Evolutionary conservation across 495 filamentous ascomycete genomes (phyloP), one percentile per base, ranked within the genome.

Genomic region (Penicillium macrosclerotiorum): DNA sequence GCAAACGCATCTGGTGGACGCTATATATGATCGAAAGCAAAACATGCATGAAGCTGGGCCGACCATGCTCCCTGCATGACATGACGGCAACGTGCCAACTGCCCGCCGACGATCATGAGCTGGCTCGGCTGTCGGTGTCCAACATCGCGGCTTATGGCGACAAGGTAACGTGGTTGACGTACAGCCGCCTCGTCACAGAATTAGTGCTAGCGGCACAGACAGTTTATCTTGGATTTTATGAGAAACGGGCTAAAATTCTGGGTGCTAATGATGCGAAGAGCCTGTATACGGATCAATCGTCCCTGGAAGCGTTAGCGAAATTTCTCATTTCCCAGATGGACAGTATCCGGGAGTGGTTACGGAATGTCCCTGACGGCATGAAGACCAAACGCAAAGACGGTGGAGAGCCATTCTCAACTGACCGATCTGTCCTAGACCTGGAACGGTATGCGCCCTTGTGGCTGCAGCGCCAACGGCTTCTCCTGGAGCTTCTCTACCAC

Each of bases 401-500:
- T 11, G 69, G 68, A 1, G 43, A 46, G 3, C 56, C 74, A 13
- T 71, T 75, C 31, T 74, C 77, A 9, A 73, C 67, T 1, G 71
- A 75, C 37, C 22, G 49, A 3, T 53, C 64, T 1, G 8, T 30
- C 0, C 48, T 78, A 0, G 58, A 65, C 3, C 59, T 80, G 26
- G 68, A 74, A 23, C 54, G 38, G 4, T 70, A 64, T 29, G 61
- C 66, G 3, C 60, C 60, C 3, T 33, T 33, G 1, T 77, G 72
- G 73, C 49, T 77, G 1, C 71, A 74, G 33, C 69, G 72, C 13
- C 78, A 81, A 40, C 72, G 75, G 9, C 30, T 79, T 0, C 59
- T 74, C 32, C 63, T 81, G 2, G 77, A 81, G 45, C 64, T 77
- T 0, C 39, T 66, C 6, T 80, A 80, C 44, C 77, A 80, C 47